Percentiles rank a stretch among this genome's conserved stretches.
Evolutionary conservation across 2,329 filamentous ascomycete species (phyloP).

Genomic region (Claviceps sorghi): DNA sequence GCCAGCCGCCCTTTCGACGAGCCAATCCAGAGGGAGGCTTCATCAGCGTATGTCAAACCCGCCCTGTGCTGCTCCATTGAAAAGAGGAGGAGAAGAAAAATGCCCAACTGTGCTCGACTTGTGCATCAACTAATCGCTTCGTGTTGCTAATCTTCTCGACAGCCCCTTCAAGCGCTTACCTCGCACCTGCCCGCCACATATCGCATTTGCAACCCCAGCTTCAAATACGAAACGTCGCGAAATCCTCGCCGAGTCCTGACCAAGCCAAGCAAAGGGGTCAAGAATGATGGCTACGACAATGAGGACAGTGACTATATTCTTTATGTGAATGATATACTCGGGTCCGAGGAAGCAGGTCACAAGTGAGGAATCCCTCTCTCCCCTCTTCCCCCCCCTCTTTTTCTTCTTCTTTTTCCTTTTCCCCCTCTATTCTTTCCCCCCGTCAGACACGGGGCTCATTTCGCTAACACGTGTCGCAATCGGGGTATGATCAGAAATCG

Average conservation of each 20-base stretch:
- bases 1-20: slow-evolving; percentile 78
- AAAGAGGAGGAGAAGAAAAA: neutral
- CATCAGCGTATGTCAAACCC: slow-evolving; percentile 59
- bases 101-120: neutral
- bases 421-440: neutral
- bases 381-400: slow-evolving; percentile 4
- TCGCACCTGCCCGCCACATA: slow-evolving; percentile 89
- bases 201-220: slow-evolving; percentile 91
- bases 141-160: neutral
- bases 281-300: slow-evolving; percentile 98
- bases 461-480: neutral
- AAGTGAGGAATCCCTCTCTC: slow-evolving; percentile 47
- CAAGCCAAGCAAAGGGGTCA: slow-evolving; percentile 94
- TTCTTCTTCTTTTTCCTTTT: neutral
- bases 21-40: slow-evolving; percentile 96
- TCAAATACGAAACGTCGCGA: slow-evolving; percentile 96
- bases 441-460: too few species aligned
- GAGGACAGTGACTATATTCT: slow-evolving; percentile 99
- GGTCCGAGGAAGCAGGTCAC: slow-evolving; percentile 93
- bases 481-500: slow-evolving; percentile 48
- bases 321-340: slow-evolving; percentile 96
- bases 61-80: neutral
- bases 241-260: slow-evolving; percentile 92
- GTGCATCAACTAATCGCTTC: neutral
- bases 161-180: slow-evolving; percentile 92